Evolutionary conservation across 2,329 filamentous ascomycete species (phyloP), one percentile per base, ranked within the genome.

Genomic region (Aspergillus neoniger): DNA sequence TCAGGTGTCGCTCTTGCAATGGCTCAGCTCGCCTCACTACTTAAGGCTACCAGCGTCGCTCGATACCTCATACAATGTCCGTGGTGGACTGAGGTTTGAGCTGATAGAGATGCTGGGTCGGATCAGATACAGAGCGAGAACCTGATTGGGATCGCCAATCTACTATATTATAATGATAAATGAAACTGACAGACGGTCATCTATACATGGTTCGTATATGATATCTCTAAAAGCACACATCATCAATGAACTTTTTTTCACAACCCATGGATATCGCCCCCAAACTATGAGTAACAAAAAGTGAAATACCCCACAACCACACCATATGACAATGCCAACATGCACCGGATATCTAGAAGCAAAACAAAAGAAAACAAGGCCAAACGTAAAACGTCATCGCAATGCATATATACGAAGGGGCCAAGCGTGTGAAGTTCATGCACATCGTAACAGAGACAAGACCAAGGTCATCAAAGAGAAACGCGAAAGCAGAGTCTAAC

Each of bases 331-430:
- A 57, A 55, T 55, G 52, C 39, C 41, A 39, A 55, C 39, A 14
- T 61, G 60, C 64, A 66, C 59, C 60, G 55, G 61, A 70, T 66
- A 71, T 68, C 64, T 67, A 64, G 55, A 64, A 59, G 14, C 54
- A 19, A 43, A 60, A 59, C 19, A 57, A 19, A 36, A 61, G 62
- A 61, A 55, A 63, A 65, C 23, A 56, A 12, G 21, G 43, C 17
- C 39, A 53, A 21, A 38, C 48, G 51, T 49, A 47, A 53, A 21
- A 38, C 48, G 51, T 49, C 57, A 55, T 51, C 60, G 44, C 44
- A 54, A 63, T 58, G 58, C 58, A 56, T 39, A 56, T 39, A 58
- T 32, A 49, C 41, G 30, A 50, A 56, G 19, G 10, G 14, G 41
- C 25, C 62, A 60, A 60, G 32, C 58, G 59, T 32, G 10, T 32